phyloP scores from a whole-genome alignment of 495 filamentous ascomycete genomes.

The Durotheca rogersii region DNA sequence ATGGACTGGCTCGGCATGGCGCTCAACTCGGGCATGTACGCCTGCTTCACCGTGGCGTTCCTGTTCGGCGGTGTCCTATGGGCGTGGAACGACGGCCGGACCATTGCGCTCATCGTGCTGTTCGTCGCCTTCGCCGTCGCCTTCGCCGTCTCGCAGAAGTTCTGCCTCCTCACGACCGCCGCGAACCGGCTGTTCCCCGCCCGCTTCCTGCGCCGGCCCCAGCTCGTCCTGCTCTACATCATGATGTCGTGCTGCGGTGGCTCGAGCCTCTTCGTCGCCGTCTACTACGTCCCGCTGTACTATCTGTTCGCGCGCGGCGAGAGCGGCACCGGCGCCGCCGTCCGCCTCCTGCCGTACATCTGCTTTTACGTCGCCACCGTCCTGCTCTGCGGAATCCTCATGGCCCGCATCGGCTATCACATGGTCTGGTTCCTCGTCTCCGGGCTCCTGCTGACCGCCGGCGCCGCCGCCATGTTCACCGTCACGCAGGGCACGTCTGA shows the following conservation, averaged over 20 bases:
- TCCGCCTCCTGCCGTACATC: slow-evolving; percentile 55
- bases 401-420: slow-evolving; percentile 53
- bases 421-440: slow-evolving; percentile 58
- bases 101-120: slow-evolving; percentile 51
- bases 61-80: slow-evolving; percentile 46
- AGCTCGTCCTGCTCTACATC: slow-evolving; percentile 11
- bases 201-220: slow-evolving; percentile 35
- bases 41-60: slow-evolving; percentile 43
- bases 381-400: slow-evolving; percentile 46
- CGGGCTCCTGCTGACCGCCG: slow-evolving; percentile 46
- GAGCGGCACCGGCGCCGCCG: slow-evolving; percentile 37
- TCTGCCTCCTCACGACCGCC: slow-evolving; percentile 45
- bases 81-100: slow-evolving; percentile 44
- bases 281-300: slow-evolving; percentile 53
- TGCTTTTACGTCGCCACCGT: slow-evolving; percentile 42
- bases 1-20: slow-evolving; percentile 44
- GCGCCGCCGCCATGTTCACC: slow-evolving; percentile 52
- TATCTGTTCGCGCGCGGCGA: slow-evolving; percentile 48
- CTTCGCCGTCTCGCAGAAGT: slow-evolving; percentile 51
- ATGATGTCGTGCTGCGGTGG: slow-evolving; percentile 17
- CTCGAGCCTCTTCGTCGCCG: slow-evolving; percentile 37
- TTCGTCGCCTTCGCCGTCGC: slow-evolving; percentile 48
- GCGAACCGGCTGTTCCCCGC: slow-evolving; percentile 52
- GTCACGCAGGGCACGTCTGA: slow-evolving; percentile 33
- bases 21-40: slow-evolving; percentile 39